A percentile compares a stretch with the other conserved stretches of the same genome.
phyloP scores from a whole-genome alignment of 345 rosid genomes.

The Eucalyptus lansdowneana region DNA sequence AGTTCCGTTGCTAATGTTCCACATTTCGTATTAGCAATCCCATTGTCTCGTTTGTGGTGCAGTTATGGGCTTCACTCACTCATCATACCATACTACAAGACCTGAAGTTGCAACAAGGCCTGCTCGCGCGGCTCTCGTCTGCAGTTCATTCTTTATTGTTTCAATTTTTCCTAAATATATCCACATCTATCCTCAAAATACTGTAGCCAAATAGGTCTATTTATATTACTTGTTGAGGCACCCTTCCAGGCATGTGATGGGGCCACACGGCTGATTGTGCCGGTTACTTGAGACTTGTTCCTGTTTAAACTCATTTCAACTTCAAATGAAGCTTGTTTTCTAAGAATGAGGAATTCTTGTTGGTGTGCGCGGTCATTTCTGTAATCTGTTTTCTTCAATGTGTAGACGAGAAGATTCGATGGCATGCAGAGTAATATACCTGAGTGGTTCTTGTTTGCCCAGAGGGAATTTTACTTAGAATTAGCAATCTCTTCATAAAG shows the following conservation, averaged over 20 bases:
- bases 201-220: background rate
- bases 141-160: background rate
- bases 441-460: too few relatives aligned
- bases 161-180: background rate
- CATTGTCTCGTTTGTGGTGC: slow-evolving; percentile 8
- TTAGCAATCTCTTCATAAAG: too few relatives aligned
- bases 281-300: too few relatives aligned
- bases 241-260: background rate
- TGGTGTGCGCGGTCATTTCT: too few relatives aligned
- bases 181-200: background rate
- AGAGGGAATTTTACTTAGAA: too few relatives aligned
- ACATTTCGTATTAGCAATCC: background rate
- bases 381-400: too few relatives aligned
- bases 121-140: background rate
- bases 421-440: too few relatives aligned
- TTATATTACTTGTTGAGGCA: background rate
- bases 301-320: too few relatives aligned
- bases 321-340: too few relatives aligned
- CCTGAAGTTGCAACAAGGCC: background rate
- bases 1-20: background rate
- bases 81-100: slow-evolving; percentile 25
- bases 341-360: too few relatives aligned
- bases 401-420: too few relatives aligned
- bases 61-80: slow-evolving; percentile 80
- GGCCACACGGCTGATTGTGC: background rate